These are phyloP conservation scores for Rhododendron williamsianum DNA, from an alignment of 148 eudicot genomes.

Conservation along the genomic window DNA sequence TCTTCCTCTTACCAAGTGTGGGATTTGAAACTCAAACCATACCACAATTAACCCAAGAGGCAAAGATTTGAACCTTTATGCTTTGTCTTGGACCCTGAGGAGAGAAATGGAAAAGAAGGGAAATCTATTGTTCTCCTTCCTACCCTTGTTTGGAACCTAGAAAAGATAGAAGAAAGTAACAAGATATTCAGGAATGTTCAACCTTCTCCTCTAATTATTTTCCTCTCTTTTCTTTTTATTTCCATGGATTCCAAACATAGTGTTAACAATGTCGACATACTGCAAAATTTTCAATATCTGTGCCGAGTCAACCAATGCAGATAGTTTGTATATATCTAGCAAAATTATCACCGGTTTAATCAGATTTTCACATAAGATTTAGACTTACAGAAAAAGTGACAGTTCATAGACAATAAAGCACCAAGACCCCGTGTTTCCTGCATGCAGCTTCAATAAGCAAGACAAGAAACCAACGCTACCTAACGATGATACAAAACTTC, in stretches of 20 bases:
- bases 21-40: not conserved
- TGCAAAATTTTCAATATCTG: not conserved
- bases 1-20: not conserved
- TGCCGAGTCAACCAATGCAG: not conserved
- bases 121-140: not conserved
- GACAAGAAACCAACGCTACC: not conserved
- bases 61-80: not conserved
- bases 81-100: not conserved
- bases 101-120: not conserved
- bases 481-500: not conserved
- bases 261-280: not conserved
- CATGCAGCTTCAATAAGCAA: not conserved
- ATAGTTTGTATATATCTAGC: not conserved
- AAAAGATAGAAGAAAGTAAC: not conserved
- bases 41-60: not conserved
- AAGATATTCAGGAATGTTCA: not conserved
- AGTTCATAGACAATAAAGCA: not conserved
- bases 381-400: not conserved
- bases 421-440: not conserved
- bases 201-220: not conserved
- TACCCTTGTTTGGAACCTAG: not conserved
- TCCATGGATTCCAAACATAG: not conserved
- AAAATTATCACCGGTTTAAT: not conserved
- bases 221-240: not conserved
- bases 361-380: not conserved